Evolutionary conservation across 768 basidiomycete genomes (phyloP).

Genomic region (Lactarius sanguifluus): DNA sequence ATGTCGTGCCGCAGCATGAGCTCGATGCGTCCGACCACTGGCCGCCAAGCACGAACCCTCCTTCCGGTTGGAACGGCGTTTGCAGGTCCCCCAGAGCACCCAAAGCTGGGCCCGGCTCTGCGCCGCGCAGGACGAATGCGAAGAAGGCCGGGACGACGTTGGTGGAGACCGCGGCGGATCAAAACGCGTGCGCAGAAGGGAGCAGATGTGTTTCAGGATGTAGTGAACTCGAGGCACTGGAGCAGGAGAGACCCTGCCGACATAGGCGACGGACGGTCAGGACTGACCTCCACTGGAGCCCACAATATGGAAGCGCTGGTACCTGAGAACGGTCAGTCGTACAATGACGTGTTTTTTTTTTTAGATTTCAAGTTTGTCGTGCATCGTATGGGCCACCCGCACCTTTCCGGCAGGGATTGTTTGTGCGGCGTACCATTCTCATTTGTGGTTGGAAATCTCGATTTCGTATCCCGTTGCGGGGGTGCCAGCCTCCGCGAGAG

Average conservation of each 20-base stretch:
- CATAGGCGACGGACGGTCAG: conserved; percentile 56
- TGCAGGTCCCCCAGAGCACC: conserved; percentile 50
- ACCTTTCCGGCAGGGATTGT: conserved; percentile 71
- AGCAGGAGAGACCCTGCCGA: conserved; percentile 65
- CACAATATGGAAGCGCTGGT: conserved; percentile 61
- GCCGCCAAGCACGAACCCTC: conserved; percentile 45
- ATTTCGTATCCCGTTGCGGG: conserved; percentile 54
- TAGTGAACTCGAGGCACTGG: conserved; percentile 52
- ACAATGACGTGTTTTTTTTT: background rate
- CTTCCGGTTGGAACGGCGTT: conserved; percentile 43
- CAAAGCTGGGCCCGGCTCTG: conserved; percentile 45
- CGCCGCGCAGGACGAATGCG: conserved; percentile 40
- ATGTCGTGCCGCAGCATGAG: background rate
- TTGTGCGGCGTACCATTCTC: conserved; percentile 63
- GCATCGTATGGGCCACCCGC: conserved; percentile 1
- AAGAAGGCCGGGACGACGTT: conserved; percentile 44
- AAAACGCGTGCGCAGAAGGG: conserved; percentile 58
- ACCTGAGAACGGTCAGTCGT: conserved; percentile 38
- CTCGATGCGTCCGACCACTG: conserved; percentile 42
- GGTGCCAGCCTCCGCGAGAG: conserved; percentile 52
- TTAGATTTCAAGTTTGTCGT: background rate
- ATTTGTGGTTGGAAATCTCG: conserved; percentile 59
- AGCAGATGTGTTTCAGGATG: conserved; percentile 49
- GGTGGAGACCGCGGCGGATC: conserved; percentile 51
- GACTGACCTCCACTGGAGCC: conserved; percentile 47